Evolutionary conservation across 1,284 basidiomycete genomes (phyloP).

Genomic region (Trametes hirsuta): DNA sequence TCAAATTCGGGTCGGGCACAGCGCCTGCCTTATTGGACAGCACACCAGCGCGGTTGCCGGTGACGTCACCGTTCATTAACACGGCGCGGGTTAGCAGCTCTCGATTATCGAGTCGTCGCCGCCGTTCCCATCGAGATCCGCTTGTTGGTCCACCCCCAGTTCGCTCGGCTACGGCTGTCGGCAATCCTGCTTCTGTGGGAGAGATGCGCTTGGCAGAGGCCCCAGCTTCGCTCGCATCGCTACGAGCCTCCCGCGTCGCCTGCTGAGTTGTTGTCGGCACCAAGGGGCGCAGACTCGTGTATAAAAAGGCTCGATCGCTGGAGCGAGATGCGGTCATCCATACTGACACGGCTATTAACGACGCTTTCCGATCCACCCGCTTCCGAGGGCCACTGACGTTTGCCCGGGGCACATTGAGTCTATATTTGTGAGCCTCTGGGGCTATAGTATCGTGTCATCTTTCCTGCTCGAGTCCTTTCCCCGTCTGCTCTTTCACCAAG

Average conservation of each 20-base stretch:
- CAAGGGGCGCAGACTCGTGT: not conserved
- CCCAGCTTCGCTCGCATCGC: no score
- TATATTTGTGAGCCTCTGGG: not conserved
- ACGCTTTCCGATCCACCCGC: not conserved
- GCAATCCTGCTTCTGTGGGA: no score
- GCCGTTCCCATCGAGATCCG: not conserved
- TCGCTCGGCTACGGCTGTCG: not conserved
- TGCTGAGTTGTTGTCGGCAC: no score
- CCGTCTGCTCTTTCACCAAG: no score
- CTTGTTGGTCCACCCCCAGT: not conserved
- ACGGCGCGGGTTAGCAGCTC: no score
- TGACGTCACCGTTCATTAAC: constrained; percentile 1
- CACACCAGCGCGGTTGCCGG: not conserved
- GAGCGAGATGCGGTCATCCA: constrained; percentile 3
- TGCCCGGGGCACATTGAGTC: not conserved
- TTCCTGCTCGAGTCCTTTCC: no score
- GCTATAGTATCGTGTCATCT: no score
- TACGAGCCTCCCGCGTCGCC: no score
- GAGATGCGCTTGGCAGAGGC: no score
- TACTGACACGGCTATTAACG: not conserved
- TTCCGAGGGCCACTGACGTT: not conserved
- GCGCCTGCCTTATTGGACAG: constrained; percentile 1
- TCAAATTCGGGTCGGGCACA: constrained; percentile 22
- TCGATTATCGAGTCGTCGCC: no score
- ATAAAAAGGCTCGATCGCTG: constrained; percentile 1